Evolutionary conservation across 108 stramenopile genomes (phyloP).

Genomic region (Nitzschia inconspicua): DNA sequence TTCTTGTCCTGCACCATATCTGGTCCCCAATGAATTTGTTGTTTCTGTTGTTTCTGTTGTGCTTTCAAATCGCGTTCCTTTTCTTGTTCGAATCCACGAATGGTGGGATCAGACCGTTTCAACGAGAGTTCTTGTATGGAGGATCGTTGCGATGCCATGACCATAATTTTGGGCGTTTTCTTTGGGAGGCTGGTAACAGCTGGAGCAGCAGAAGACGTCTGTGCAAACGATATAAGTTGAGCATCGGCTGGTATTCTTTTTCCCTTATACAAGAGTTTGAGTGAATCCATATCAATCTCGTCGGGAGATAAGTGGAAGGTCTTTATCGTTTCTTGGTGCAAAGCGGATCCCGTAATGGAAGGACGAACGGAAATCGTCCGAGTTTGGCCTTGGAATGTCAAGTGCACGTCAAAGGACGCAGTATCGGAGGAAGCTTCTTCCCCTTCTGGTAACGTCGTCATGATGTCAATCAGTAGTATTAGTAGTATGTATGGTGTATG

Average conservation of each 20-base stretch:
- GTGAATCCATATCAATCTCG: neutral
- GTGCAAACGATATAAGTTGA: neutral
- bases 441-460: too few species aligned
- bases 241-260: slow-evolving; percentile 3
- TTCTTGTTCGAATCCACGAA: slow-evolving; percentile 65
- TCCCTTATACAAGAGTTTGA: slow-evolving; percentile 20
- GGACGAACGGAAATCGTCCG: neutral
- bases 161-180: slow-evolving; percentile 48
- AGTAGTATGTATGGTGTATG: too few species aligned
- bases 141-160: slow-evolving; percentile 44
- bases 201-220: too few species aligned
- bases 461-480: too few species aligned
- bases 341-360: neutral
- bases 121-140: slow-evolving; percentile 36
- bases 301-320: neutral
- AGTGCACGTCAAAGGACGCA: neutral
- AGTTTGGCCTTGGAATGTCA: slow-evolving; percentile 6
- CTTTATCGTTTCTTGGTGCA: neutral
- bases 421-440: neutral
- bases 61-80: neutral
- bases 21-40: slow-evolving; percentile 15
- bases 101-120: slow-evolving; percentile 61
- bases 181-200: neutral
- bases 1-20: slow-evolving; percentile 18
- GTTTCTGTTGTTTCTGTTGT: neutral